A percentile compares a stretch with the other conserved stretches of the same genome.
Evolutionary conservation across 2,329 filamentous ascomycete species (phyloP).

Genomic region (Xylaria sp.): DNA sequence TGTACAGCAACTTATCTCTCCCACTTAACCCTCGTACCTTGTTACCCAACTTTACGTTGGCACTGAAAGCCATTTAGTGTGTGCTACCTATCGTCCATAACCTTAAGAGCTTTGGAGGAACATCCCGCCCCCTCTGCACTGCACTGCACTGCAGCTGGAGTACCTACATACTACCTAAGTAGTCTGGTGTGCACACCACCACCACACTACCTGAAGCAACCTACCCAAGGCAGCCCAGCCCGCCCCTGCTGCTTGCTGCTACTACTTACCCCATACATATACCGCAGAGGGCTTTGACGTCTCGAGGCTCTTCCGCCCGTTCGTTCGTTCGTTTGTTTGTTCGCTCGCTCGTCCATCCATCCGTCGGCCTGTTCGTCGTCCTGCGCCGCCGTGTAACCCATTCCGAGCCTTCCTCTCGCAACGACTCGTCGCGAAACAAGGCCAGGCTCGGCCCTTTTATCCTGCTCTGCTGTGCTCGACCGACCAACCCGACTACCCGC

Average conservation of each 20-base stretch:
- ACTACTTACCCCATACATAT: neutral
- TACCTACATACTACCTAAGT: no score
- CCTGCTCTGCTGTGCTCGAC: conserved; percentile 39
- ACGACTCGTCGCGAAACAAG: conserved; percentile 43
- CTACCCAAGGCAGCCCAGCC: neutral
- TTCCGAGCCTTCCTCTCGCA: conserved; percentile 31
- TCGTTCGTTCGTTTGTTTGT: neutral
- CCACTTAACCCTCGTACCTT: neutral
- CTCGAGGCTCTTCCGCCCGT: conserved; percentile 7
- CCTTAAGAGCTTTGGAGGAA: conserved; percentile 2
- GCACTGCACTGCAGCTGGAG: neutral
- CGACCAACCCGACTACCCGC: conserved; percentile 40
- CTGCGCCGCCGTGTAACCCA: conserved; percentile 38
- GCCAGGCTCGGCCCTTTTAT: conserved; percentile 47
- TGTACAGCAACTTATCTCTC: neutral
- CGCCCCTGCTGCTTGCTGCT: conserved; percentile 1
- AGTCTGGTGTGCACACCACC: neutral
- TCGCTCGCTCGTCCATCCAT: neutral
- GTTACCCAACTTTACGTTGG: conserved; percentile 1
- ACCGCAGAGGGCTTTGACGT: neutral
- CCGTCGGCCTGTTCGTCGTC: conserved; percentile 10
- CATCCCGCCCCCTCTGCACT: neutral
- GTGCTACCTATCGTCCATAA: no score
- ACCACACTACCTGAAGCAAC: neutral
- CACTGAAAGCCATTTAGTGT: conserved; percentile 1